These are phyloP conservation scores for Nicotiana rustica DNA, from an alignment of 305 asterid species.

Conservation along the genomic window DNA sequence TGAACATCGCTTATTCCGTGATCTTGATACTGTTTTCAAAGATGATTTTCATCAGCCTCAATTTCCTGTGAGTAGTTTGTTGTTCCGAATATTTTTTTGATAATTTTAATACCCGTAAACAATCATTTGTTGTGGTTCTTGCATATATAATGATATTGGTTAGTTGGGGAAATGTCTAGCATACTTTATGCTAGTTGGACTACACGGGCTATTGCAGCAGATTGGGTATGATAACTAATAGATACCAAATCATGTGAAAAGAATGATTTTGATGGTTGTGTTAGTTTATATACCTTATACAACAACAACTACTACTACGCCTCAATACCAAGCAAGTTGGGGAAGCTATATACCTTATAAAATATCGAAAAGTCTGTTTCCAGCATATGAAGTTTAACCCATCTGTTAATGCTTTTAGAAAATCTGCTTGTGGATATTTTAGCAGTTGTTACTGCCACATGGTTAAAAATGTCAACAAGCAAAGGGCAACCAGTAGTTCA, in stretches of 20 bases:
- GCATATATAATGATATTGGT: slow-evolving; percentile 8
- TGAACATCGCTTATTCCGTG: slow-evolving; percentile 77
- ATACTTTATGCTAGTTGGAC: slow-evolving; percentile 12
- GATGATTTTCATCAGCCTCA: slow-evolving; percentile 91
- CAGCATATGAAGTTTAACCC: slow-evolving; percentile 27
- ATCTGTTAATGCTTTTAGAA: background rate
- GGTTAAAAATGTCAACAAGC: slow-evolving; percentile 2
- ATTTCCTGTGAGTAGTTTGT: slow-evolving; percentile 66
- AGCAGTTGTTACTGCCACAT: background rate
- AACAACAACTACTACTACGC: too few species aligned
- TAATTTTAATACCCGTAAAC: background rate
- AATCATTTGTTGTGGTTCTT: background rate
- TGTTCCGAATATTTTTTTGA: slow-evolving; percentile 20
- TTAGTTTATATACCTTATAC: too few species aligned
- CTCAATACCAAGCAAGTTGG: too few species aligned
- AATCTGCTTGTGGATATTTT: background rate
- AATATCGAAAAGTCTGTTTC: background rate
- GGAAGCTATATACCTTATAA: slow-evolving; percentile 3
- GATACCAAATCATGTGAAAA: background rate
- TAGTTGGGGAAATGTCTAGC: background rate
- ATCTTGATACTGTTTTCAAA: slow-evolving; percentile 68
- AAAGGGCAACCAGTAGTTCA: slow-evolving; percentile 3
- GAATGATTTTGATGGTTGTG: slow-evolving; percentile 6
- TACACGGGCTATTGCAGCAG: background rate
- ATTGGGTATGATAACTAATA: background rate